A percentile compares a stretch with the other conserved stretches of the same genome.
Conservation (phyloP, 768 basidiomycete genomes). For the Macrolepiota dolichaula region DNA sequence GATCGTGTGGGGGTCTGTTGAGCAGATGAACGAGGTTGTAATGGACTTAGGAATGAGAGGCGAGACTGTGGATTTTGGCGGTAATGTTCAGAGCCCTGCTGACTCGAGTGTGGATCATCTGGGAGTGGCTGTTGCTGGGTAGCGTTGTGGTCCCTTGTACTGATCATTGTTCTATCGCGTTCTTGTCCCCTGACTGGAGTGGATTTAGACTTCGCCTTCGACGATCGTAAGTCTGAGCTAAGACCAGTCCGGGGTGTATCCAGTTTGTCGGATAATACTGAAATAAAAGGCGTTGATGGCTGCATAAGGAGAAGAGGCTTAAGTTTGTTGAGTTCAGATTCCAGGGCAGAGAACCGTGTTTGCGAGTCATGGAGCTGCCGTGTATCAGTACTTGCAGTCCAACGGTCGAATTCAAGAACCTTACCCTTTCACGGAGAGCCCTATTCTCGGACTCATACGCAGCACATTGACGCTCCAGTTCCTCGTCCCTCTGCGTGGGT, state of each 20-base stretch:
- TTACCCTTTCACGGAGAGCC: conserved; percentile 57
- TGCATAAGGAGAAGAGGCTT: conserved; percentile 70
- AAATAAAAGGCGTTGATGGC: conserved; percentile 30
- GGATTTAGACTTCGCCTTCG: conserved; percentile 21
- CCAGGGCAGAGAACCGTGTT: conserved; percentile 48
- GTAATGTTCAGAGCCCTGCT: neutral
- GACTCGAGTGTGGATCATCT: neutral
- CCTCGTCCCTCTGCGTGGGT: conserved; percentile 41
- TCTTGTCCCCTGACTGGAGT: neutral
- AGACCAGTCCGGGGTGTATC: neutral
- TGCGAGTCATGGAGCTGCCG: conserved; percentile 58
- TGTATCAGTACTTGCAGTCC: neutral
- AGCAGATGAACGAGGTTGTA: neutral
- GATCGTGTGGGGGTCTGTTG: conserved; percentile 5
- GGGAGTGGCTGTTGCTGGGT: neutral
- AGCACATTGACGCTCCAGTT: conserved; percentile 48
- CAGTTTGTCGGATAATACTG: neutral
- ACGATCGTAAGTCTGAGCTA: neutral
- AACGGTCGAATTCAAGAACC: conserved; percentile 5
- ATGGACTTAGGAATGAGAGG: neutral
- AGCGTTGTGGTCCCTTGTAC: neutral
- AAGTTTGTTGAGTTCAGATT: conserved; percentile 61
- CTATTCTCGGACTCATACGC: conserved; percentile 60
- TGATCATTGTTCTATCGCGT: neutral
- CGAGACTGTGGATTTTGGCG: neutral